Evolutionary conservation across 495 filamentous ascomycete species (phyloP), one percentile per base, ranked within the genome.

Genomic region (Chlorociboria aeruginascens): DNA sequence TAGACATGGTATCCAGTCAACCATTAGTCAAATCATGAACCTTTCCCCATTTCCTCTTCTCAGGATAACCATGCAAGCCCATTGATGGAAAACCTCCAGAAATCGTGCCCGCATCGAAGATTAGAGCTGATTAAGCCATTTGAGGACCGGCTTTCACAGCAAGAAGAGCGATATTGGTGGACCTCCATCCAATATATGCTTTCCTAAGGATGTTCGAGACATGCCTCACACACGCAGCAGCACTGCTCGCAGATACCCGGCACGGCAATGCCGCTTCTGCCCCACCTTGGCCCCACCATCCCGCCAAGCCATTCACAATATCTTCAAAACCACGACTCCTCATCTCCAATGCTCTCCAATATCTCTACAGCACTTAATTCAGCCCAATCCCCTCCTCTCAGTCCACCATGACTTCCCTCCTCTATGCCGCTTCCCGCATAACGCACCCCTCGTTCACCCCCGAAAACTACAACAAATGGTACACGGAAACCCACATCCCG

Each of bases 11-110:
- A 17, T 62, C 54, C 43, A 68, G 43, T 14, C 62, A 63, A 17
- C 63, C 49, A 43, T 68, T 65, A 9, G 62, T 65, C 36, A 66
- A 49, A 2, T 60, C 63, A 36, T 61, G 51, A 1, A 66, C 57
- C 32, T 54, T 53, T 9, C 40, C 45, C 60, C 60, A 66, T n/a
- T 55, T 43, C 7, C 55, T 40, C 30, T 53, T 52, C 29, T 55
- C 45, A 0, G 64, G 64, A 47, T 65, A 66, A 48, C 61, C 54
- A 48, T 62, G 14, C 0, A 68, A 46, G 10, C 51, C 63, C 62
- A n/a, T 46, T 51, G 3, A 46, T 28, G 31, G 46, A 17, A 3
- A 43, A 42, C 49, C 49, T 46, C 41, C 43, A 16, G 33, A 32
- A 11, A 51, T 31, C 1, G 42, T 42, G 28, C 28, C 33, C 3